Evolutionary conservation across 2,329 filamentous ascomycete species (phyloP), one percentile per base, ranked within the genome.

Genomic region (Cordyceps militaris): DNA sequence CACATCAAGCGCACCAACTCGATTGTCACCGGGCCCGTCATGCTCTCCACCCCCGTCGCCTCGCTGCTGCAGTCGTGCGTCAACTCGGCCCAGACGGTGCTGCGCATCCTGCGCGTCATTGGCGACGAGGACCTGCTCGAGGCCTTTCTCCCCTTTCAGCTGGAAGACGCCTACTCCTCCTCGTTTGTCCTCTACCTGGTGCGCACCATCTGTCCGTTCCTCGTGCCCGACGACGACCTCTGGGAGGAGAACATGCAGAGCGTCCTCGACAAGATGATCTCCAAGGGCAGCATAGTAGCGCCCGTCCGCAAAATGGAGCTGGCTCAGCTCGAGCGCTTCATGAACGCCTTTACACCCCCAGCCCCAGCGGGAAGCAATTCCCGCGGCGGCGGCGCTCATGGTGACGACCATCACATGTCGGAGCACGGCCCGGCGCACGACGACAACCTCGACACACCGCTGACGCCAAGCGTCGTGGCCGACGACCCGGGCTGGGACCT

Each of bases 151-250:
- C 73, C 73, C 0, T 75, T 74, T 13, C 72, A 75, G 44, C 67
- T 74, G 11, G 73, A 75, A 58, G 71, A 73, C 38, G 72, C 73
- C 6, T 75, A 71, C 8, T 74, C 73, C 0, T 74, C 73, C 1
- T 70, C 72, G 0, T 74, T 75, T 36, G 66, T 75, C 1, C 66
- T 75, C 2, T 68, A 73, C 16, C 63, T 75, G 0, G 68, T 74
- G 4, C 64, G 63, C 1, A 61, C 66, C 1, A 64, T 69, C 5
- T 69, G 67, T n/a, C 73, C 73, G 0, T 66, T 66, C 0, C 63
- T 74, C 1, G 66, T 74, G 0, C 65, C 66, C 0, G 70, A 71
- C 21, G 62, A 69, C 36, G 61, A 63, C 7, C n/a, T n/a, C n/a
- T 74, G 73, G 73, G 67, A 65, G 0, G 69, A 72, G 0, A 69